Conservation (phyloP, 2,329 filamentous ascomycete species). For the Diplodia scrobiculata region DNA sequence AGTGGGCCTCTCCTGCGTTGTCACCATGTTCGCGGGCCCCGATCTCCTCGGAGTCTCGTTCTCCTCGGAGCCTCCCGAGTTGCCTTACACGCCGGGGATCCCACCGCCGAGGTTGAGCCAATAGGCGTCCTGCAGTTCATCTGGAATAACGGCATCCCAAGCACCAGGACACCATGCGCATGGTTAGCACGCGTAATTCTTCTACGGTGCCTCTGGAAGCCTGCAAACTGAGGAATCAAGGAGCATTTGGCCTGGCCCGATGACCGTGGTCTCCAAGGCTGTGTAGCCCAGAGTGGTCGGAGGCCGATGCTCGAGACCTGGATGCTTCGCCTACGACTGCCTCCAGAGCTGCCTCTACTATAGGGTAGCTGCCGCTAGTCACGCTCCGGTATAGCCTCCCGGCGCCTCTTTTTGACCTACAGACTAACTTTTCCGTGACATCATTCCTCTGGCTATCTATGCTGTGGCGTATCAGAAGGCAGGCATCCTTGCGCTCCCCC, state of each 20-base stretch:
- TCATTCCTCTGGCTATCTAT: background rate
- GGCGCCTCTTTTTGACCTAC: background rate
- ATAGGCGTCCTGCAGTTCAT: background rate
- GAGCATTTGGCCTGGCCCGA: background rate
- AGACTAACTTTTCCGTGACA: background rate
- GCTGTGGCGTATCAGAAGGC: background rate
- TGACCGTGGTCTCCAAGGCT: background rate
- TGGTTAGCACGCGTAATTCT: background rate
- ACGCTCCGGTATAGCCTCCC: background rate
- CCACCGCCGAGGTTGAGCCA: background rate
- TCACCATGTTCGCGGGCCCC: too few species aligned
- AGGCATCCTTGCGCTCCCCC: background rate
- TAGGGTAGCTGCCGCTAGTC: background rate
- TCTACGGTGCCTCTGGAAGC: background rate
- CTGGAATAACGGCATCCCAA: background rate
- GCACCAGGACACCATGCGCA: background rate
- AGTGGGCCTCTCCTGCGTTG: too few species aligned
- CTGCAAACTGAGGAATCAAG: background rate
- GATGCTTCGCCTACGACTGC: background rate
- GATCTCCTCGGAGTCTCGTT: too few species aligned
- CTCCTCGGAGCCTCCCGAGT: too few species aligned
- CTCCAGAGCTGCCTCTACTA: background rate
- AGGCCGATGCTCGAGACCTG: background rate
- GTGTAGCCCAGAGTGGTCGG: background rate
- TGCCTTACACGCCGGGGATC: too few species aligned